Conservation (phyloP, 345 rosid genomes). For the Hirschfeldia incana region DNA sequence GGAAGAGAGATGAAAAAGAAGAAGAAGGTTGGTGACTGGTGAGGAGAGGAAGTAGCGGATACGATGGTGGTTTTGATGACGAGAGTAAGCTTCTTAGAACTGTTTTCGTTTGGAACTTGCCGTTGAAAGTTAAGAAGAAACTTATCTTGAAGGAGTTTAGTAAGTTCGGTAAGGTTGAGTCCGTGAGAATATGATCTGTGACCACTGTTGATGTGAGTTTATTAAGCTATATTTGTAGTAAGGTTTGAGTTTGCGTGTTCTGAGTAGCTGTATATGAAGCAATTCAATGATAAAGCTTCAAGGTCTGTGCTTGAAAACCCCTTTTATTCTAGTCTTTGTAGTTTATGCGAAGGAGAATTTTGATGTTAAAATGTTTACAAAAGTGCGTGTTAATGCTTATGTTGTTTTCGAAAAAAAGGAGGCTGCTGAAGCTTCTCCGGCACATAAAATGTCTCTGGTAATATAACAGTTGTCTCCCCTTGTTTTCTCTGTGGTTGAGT, state of each 20-base stretch:
- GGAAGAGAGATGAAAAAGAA: slow-evolving; percentile 48
- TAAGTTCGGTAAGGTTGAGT: slow-evolving; percentile 80
- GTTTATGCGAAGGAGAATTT: too few species aligned
- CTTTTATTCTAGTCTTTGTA: background rate
- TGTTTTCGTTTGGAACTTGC: slow-evolving; percentile 90
- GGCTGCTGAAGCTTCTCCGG: slow-evolving; percentile 77
- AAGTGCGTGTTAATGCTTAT: slow-evolving; percentile 83
- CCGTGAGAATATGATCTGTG: slow-evolving; percentile 87
- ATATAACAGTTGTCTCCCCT: background rate
- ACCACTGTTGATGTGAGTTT: slow-evolving; percentile 81
- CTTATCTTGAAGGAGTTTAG: slow-evolving; percentile 66
- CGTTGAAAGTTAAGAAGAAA: slow-evolving; percentile 81
- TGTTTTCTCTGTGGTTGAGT: slow-evolving; percentile 9
- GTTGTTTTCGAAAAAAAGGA: slow-evolving; percentile 79
- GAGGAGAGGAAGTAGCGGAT: slow-evolving; percentile 61
- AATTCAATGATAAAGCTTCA: slow-evolving; percentile 75
- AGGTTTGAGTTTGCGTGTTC: background rate
- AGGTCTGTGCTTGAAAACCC: slow-evolving; percentile 50
- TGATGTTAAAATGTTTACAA: too few species aligned
- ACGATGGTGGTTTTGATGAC: slow-evolving; percentile 72
- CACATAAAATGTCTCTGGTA: slow-evolving; percentile 93
- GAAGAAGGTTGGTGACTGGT: slow-evolving; percentile 63
- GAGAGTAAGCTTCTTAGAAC: slow-evolving; percentile 88
- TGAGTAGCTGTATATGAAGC: slow-evolving; percentile 54
- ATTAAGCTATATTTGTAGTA: background rate